These are phyloP conservation scores for Cryptosporidium ubiquitum DNA, from an alignment of 169 alveolate species.

Conservation along the genomic window DNA sequence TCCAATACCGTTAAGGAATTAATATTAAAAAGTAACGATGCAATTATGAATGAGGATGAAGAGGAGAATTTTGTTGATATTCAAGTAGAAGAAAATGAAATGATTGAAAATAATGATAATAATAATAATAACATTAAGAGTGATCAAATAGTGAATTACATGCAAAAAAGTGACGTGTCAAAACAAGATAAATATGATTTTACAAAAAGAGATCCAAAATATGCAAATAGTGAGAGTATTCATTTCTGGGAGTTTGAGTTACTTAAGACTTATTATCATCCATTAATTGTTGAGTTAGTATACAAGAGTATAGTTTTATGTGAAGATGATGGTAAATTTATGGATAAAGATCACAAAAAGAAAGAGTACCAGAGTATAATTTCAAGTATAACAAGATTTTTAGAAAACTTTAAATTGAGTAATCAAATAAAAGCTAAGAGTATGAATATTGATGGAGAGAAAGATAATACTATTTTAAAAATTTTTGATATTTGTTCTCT, in stretches of 20 bases:
- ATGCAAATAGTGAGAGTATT: conserved; percentile 25
- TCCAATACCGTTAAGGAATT: neutral
- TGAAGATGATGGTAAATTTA: neutral
- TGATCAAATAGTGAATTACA: neutral
- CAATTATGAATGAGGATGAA: conserved; percentile 2
- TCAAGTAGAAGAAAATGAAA: conserved; percentile 5
- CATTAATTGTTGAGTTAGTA: conserved; percentile 44
- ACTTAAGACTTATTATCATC: conserved; percentile 52
- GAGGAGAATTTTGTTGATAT: conserved; percentile 32
- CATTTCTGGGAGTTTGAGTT: conserved; percentile 67
- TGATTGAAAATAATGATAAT: neutral
- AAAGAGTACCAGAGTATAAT: neutral
- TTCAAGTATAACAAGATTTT: neutral
- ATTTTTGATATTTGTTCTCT: conserved; percentile 25
- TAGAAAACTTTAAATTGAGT: conserved; percentile 11
- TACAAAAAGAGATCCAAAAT: conserved; percentile 47
- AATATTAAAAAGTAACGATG: neutral
- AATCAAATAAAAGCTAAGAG: neutral
- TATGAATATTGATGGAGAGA: neutral
- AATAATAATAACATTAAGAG: neutral
- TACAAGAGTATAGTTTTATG: conserved; percentile 38
- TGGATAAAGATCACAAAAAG: neutral
- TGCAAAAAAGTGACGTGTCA: neutral
- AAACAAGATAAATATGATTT: conserved; percentile 1
- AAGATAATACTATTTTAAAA: neutral